Base-by-base conservation (phyloP, 2,329 filamentous ascomycete genomes). In the Alternaria angustiovoidea region DNA sequence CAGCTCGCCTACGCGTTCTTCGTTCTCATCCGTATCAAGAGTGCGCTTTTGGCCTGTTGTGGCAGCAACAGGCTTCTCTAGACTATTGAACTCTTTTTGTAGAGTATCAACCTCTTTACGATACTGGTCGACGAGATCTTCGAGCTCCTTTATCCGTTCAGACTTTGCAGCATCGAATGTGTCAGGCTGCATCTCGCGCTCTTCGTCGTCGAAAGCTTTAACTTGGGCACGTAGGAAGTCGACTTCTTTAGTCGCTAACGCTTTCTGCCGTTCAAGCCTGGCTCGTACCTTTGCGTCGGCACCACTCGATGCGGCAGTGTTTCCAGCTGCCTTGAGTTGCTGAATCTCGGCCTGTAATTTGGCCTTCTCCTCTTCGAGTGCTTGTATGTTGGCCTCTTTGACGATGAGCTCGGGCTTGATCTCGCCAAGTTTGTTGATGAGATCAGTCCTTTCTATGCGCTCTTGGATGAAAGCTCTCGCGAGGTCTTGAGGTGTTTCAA, bases 161-260 rank as follows among this genome's bases (percentile, higher is more conserved):
- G 85, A 82, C 64, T 93, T 94, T 20, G 88, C 85, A 66, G 91
- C 87, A 71, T 99, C 92, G 54, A 91, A 90, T 43, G 87, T 88
- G 34, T 93, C 91, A 0, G 92, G 88, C 56, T 94, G 89, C 81
- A 97, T 91, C 0, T 94, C 94, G 54, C 88, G 87, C 71, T 98
- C 94, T 78, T 99, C 95, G 0, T 88, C 87, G 71, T 98, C 92
- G 61, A 96, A 81, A 0, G 91, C 90, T 79, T 94, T 94, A 55
- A 98, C 85, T 78, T 99, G 95, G 0, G 93, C 94, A 22, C 95
- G 91, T 7, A 99, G 85, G 75, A 96, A 97, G 68, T 97, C 94
- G 0, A 95, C 92, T 76, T 99, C 96, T 74, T 97, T 97, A 24
- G 93, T 85, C 0, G 94, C 93, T 7, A 99, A 85, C 1, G 86